Base-by-base conservation (phyloP, 164 flowering plant species). In the Berberis vulgaris region DNA sequence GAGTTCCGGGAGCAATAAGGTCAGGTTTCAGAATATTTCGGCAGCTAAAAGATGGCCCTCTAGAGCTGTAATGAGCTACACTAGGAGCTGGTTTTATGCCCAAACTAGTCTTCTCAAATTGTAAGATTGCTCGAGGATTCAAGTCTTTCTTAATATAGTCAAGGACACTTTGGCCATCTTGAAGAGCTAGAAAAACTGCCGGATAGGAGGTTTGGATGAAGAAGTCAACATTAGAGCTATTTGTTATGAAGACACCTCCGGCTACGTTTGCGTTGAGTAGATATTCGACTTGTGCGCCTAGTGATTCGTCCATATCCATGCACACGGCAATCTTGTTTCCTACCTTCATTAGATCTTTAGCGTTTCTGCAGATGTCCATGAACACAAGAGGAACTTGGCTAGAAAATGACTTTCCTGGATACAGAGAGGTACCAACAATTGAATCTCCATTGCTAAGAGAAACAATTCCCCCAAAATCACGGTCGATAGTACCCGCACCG, bases 1-100 rank as follows among this genome's bases (percentile, higher is more conserved):
- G 42, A 0, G 63, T 58, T 0, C 92, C 92, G 3, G 92, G 92
- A 11, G 81, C 86, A 71, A 78, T 66, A 10, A 86, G 2, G 65
- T 88, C 96, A 7, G 96, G 92, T 63, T 86, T 88, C 64, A 86
- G 26, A 4, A 86, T 76, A 49, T 43, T 13, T 3, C 90, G 88
- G 62, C 80, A 75, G 65, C 76, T 41, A 50, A 42, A 12, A 53
- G 73, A 67, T 44, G 77, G 77, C 12, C 77, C 77, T 49, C 77
- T 67, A 3, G 96, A 86, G 77, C 83, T 85, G 69, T 80, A 89
- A 49, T 65, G 47, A n/a, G 89, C 61, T 40, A 81, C 77, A 2
- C 11, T 62, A 4, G 96, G 96, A 1, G 89, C 85, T 7, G 81
- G 77, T 47, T 78, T 81, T 2, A 74, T 60, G 0, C 84, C 85